Evolutionary conservation across 176 grass and related monocot species (phyloP).

Genomic region (Secale cereale): DNA sequence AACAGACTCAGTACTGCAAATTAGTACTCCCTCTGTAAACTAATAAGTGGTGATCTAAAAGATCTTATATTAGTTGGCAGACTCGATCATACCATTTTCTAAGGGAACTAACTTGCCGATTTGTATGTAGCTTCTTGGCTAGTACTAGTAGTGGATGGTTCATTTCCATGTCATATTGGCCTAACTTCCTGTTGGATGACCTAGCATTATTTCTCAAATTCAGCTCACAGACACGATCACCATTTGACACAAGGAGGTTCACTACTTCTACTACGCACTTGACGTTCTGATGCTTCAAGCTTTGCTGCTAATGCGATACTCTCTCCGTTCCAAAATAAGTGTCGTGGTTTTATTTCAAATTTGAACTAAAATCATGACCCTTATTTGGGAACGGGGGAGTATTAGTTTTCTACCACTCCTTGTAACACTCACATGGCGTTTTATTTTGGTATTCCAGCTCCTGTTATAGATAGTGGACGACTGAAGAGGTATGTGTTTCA

Average conservation of each 20-base stretch:
- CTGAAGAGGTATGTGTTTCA: constrained; percentile 80
- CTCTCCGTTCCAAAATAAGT: too few species aligned
- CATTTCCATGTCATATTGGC: not conserved
- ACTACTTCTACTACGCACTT: too few species aligned
- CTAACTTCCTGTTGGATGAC: not conserved
- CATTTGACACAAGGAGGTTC: not conserved
- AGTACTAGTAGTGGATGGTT: not conserved
- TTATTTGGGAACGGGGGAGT: too few species aligned
- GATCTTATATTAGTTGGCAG: too few species aligned
- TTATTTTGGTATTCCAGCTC: constrained; percentile 52
- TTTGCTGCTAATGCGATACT: too few species aligned
- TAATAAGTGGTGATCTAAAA: too few species aligned
- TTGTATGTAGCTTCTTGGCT: not conserved
- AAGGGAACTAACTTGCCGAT: not conserved
- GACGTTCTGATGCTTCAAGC: not conserved
- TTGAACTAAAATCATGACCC: too few species aligned
- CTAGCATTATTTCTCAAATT: not conserved
- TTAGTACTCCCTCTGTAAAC: not conserved
- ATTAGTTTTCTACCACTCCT: not conserved
- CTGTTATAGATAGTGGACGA: constrained; percentile 59
- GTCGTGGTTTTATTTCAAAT: too few species aligned
- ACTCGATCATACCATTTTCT: not conserved
- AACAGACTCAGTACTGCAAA: not conserved
- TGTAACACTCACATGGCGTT: not conserved
- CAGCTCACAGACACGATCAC: not conserved